phyloP scores from a whole-genome alignment of 768 basidiomycete species.

The Russula foetens region DNA sequence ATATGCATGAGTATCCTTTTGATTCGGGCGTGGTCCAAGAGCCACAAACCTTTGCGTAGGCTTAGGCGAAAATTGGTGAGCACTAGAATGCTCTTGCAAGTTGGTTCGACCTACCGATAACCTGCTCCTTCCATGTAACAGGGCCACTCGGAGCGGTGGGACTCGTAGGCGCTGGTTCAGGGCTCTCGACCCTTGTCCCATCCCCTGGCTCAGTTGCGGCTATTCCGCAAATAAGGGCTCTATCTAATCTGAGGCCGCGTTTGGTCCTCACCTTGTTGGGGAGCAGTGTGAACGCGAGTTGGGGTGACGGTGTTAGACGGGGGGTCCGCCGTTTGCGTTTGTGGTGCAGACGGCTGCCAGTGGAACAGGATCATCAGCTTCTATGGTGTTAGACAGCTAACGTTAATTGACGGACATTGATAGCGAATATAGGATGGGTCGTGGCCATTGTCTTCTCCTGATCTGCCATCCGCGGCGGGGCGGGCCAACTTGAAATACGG shows the following conservation, averaged over 20 bases:
- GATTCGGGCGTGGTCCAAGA: not conserved
- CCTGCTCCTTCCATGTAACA: slow-evolving; percentile 51
- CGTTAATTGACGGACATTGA: not conserved
- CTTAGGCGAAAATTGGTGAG: not conserved
- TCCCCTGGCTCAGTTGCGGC: slow-evolving; percentile 30
- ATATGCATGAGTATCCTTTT: not conserved
- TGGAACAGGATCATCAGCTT: not conserved
- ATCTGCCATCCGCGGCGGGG: too few species aligned
- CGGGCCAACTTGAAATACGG: not conserved
- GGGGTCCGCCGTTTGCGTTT: not conserved
- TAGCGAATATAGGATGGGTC: not conserved
- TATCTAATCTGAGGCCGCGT: not conserved
- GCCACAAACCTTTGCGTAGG: slow-evolving; percentile 13
- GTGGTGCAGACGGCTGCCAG: not conserved
- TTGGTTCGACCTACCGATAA: slow-evolving; percentile 37
- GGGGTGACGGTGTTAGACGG: slow-evolving; percentile 26
- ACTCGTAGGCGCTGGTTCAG: slow-evolving; percentile 19
- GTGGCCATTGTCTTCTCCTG: not conserved
- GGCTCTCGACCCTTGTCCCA: slow-evolving; percentile 26
- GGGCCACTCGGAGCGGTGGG: slow-evolving; percentile 21
- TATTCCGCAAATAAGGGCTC: not conserved
- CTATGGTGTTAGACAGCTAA: too few species aligned
- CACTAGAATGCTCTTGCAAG: not conserved
- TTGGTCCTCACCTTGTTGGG: slow-evolving; percentile 29
- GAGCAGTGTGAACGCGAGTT: slow-evolving; percentile 24